Conservation (phyloP, 257 asterid genomes). For the Phtheirospermum japonicum region DNA sequence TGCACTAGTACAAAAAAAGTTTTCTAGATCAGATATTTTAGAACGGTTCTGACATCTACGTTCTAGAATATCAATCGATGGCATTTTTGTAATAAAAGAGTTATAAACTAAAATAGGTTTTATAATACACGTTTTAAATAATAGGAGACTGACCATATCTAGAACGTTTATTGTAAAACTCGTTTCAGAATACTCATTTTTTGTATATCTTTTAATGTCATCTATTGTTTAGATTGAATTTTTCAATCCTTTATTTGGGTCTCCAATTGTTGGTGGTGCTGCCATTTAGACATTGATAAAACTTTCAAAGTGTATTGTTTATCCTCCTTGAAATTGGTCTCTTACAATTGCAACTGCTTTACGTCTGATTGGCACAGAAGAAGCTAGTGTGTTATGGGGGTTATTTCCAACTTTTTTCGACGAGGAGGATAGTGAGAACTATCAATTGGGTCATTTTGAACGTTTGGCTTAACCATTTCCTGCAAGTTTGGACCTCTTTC, state of each 20-base stretch:
- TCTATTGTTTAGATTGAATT: conserved; percentile 58
- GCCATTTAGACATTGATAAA: conserved; percentile 85
- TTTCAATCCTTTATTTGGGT: conserved; percentile 68
- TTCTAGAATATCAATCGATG: too few relatives aligned
- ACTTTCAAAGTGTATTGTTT: conserved; percentile 76
- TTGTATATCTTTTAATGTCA: conserved; percentile 15
- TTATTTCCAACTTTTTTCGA: conserved; percentile 65
- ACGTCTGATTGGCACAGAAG: conserved; percentile 64
- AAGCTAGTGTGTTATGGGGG: conserved; percentile 56
- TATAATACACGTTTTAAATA: too few relatives aligned
- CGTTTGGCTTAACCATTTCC: conserved; percentile 73
- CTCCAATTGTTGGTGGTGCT: conserved; percentile 81
- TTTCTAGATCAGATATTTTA: too few relatives aligned
- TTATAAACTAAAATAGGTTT: too few relatives aligned
- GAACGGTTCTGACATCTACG: too few relatives aligned
- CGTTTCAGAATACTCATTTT: too few relatives aligned
- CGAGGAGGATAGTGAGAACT: conserved; percentile 51
- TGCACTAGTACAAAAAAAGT: too few relatives aligned
- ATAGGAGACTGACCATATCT: too few relatives aligned
- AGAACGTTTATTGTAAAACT: too few relatives aligned
- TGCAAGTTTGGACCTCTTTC: conserved; percentile 97
- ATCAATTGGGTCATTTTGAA: conserved; percentile 73
- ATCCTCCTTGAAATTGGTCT: conserved; percentile 94
- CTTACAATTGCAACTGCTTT: conserved; percentile 93
- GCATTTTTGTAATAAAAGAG: too few relatives aligned